Base-by-base conservation (phyloP, 805 yeast genomes). In the Wickerhamomyces silvicola region DNA sequence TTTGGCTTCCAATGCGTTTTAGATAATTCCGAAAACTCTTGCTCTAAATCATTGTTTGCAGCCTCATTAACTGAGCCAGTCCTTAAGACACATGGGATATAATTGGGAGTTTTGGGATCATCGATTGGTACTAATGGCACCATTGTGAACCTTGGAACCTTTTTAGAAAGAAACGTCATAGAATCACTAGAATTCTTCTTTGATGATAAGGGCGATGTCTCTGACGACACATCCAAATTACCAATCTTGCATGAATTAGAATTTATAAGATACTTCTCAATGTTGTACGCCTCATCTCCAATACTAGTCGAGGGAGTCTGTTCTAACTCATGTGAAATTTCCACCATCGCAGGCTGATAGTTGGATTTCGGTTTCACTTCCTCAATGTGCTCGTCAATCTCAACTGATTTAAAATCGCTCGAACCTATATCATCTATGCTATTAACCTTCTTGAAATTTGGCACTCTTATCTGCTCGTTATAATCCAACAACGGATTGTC, bases 61-160 rank as follows among this genome's bases (percentile, higher is more conserved):
- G n/a, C n/a, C n/a, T n/a, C n/a, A n/a, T n/a, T n/a, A n/a, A n/a
- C n/a, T n/a, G n/a, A n/a, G n/a, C n/a, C n/a, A n/a, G 62, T 56
- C 49, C 78, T 66, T 30, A 83, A 60, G 17, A 83, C 94, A 2
- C 92, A 88, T 0, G 94, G 94, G 0, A 79, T 64, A 47, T 81
- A 84, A 60, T 82, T 63, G 9, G 92, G 92, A 36, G 78, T 76
- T 48, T 81, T 67, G 42, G 78, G 81, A 24, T 77, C 78, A 34
- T 78, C 72, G 36, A 82, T 72, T 46, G 81, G 86, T 46, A 76
- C 77, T 14, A 79, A 31, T 9, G 56, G 56, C 2, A 38, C 37
- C 35, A 40, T 28, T 11, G 38, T 40, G 30, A 46, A 42, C 8
- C 43, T 33, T 3, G 48, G 46, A 1, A 27, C 26, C 22, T 41